phyloP scores from a whole-genome alignment of 2,329 filamentous ascomycete species.

The Hypoxylon sp. region DNA sequence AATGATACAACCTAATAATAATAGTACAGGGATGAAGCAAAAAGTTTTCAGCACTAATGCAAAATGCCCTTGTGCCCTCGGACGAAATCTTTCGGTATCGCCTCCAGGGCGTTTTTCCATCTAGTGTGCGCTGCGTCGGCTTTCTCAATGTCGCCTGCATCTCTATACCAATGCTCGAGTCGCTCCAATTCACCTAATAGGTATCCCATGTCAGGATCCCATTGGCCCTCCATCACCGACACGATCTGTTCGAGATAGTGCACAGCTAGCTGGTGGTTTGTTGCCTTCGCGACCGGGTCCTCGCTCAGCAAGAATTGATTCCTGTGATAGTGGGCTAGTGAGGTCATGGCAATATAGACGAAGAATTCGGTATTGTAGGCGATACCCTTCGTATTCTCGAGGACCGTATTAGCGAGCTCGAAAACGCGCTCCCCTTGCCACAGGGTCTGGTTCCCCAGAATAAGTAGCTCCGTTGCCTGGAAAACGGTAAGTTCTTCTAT shows the following conservation, averaged over 20 bases:
- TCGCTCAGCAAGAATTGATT: constrained; percentile 40
- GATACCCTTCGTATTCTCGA: constrained; percentile 50
- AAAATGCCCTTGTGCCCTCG: constrained; percentile 37
- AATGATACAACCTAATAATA: constrained; percentile 3
- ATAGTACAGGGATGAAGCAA: constrained; percentile 5
- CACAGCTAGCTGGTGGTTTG: constrained; percentile 45
- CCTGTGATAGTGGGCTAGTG: constrained; percentile 49
- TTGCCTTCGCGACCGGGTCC: constrained; percentile 36
- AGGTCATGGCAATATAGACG: constrained; percentile 48
- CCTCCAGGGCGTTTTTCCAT: constrained; percentile 48
- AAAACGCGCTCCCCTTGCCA: constrained; percentile 48
- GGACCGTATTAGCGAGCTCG: constrained; percentile 48
- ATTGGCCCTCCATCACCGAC: constrained; percentile 49
- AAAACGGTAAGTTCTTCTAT: constrained; percentile 50
- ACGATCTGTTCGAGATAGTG: constrained; percentile 50
- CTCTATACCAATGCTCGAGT: constrained; percentile 50
- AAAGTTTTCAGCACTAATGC: constrained; percentile 22
- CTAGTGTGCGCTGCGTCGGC: constrained; percentile 46
- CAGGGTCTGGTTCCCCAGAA: constrained; percentile 47
- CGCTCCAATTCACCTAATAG: constrained; percentile 51
- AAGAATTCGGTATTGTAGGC: constrained; percentile 52
- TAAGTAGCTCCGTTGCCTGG: constrained; percentile 50
- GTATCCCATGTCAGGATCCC: constrained; percentile 52
- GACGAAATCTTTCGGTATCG: constrained; percentile 50
- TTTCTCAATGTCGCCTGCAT: constrained; percentile 47